These are phyloP conservation scores for Lentinula detonsa DNA, from an alignment of 768 basidiomycete species.

Conservation along the genomic window DNA sequence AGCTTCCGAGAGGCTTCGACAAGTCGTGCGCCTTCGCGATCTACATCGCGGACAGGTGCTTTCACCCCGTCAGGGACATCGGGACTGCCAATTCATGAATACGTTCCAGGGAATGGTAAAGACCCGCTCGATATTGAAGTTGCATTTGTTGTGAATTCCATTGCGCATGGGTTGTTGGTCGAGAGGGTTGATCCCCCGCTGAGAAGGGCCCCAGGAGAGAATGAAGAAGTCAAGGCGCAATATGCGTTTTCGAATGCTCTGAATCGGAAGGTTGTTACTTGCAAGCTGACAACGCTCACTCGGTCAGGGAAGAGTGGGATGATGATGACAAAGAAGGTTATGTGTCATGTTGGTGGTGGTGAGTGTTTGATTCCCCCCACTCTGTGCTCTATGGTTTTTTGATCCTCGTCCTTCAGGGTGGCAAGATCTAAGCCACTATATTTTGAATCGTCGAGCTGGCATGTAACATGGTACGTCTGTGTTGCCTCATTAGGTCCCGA, in stretches of 20 bases:
- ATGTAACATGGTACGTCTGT: constrained; percentile 26
- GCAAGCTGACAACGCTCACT: constrained; percentile 73
- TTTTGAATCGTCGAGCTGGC: constrained; percentile 72
- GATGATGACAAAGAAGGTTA: constrained; percentile 74
- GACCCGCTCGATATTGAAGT: constrained; percentile 86
- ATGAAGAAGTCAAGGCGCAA: constrained; percentile 77
- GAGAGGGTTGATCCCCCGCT: constrained; percentile 80
- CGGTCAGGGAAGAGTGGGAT: constrained; percentile 44
- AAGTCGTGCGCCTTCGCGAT: constrained; percentile 56
- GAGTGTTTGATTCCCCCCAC: constrained; percentile 19
- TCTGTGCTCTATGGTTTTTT: not conserved
- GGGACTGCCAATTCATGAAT: constrained; percentile 46
- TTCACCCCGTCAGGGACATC: constrained; percentile 48
- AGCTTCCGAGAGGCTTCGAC: constrained; percentile 60
- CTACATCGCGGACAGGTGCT: constrained; percentile 59
- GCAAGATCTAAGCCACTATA: constrained; percentile 75
- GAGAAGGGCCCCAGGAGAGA: constrained; percentile 55
- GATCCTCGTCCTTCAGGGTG: constrained; percentile 41
- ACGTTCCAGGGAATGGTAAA: constrained; percentile 55
- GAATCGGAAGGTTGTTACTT: constrained; percentile 70
- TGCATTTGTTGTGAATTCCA: constrained; percentile 65
- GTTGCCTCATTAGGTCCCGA: not conserved
- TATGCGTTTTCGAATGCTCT: constrained; percentile 76
- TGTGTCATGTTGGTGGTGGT: constrained; percentile 90
- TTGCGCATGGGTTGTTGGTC: constrained; percentile 70